Conservation (phyloP, 202 grass and related monocot genomes). For the Brachypodium distachyon region DNA sequence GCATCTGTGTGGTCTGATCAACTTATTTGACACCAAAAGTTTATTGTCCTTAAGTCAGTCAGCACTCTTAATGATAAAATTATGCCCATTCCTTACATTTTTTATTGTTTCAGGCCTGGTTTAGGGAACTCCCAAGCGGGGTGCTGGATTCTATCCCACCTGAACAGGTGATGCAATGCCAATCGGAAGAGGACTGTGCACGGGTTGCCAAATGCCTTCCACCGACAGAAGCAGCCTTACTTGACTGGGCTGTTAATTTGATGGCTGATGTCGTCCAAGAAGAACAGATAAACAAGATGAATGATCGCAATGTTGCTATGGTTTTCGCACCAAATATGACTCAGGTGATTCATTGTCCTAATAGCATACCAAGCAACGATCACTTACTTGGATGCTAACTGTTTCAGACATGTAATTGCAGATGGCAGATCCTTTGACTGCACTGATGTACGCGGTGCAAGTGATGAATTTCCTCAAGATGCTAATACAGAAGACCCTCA, state of each 20-base stretch:
- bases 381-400: slow-evolving; percentile 15
- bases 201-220: slow-evolving; percentile 57
- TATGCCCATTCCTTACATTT: slow-evolving; percentile 1
- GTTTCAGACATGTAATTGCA: slow-evolving; percentile 1
- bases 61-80: neutral
- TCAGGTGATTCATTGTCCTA: slow-evolving; percentile 37
- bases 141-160: slow-evolving; percentile 71
- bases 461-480: slow-evolving; percentile 99
- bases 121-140: slow-evolving; percentile 80
- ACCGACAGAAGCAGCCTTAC: slow-evolving; percentile 53
- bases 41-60: neutral
- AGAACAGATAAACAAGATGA: slow-evolving; percentile 87
- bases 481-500: slow-evolving; percentile 78
- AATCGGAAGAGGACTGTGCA: slow-evolving; percentile 71
- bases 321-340: slow-evolving; percentile 97
- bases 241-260: slow-evolving; percentile 89
- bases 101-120: slow-evolving; percentile 57
- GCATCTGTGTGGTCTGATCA: neutral
- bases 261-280: slow-evolving; percentile 90
- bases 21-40: slow-evolving; percentile 2
- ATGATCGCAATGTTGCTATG: slow-evolving; percentile 82
- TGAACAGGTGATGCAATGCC: slow-evolving; percentile 92
- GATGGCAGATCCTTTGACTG: slow-evolving; percentile 96
- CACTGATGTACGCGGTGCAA: slow-evolving; percentile 91
- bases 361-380: neutral